Percentiles rank a stretch among this genome's conserved stretches.
Evolutionary conservation across 768 basidiomycete genomes (phyloP).

Genomic region (Serendipita sp.): DNA sequence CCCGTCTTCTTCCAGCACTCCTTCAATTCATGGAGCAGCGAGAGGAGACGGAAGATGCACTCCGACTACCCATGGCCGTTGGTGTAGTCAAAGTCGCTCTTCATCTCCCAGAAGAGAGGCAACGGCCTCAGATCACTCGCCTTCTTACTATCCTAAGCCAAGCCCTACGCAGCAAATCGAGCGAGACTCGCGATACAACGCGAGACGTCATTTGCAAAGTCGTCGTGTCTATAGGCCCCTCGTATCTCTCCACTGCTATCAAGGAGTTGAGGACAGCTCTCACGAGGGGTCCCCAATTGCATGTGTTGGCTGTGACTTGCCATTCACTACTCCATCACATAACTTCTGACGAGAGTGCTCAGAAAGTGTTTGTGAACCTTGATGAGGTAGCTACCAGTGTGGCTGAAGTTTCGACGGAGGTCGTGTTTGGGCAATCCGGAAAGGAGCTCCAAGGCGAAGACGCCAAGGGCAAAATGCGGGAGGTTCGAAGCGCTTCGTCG

Average conservation of each 20-base stretch:
- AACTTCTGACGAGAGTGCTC: conserved; percentile 42
- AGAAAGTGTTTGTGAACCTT: conserved; percentile 37
- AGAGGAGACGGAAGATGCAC: conserved; percentile 67
- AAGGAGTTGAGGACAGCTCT: conserved; percentile 76
- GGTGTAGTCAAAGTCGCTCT: conserved; percentile 76
- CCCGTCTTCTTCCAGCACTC: conserved; percentile 62
- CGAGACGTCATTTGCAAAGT: conserved; percentile 75
- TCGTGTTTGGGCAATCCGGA: conserved; percentile 87
- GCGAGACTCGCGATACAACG: conserved; percentile 78
- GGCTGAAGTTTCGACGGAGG: conserved; percentile 68
- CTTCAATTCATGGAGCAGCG: conserved; percentile 69
- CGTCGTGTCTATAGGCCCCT: conserved; percentile 50
- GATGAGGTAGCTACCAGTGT: conserved; percentile 69
- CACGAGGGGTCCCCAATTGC: conserved; percentile 81
- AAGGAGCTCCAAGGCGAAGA: conserved; percentile 77
- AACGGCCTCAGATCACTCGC: conserved; percentile 54
- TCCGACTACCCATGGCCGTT: conserved; percentile 75
- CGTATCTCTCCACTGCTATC: conserved; percentile 56
- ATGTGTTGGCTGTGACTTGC: conserved; percentile 71
- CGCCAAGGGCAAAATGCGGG: conserved; percentile 88
- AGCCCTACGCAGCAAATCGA: conserved; percentile 77
- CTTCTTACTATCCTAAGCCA: conserved; percentile 78
- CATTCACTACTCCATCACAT: conserved; percentile 75
- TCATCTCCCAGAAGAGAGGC: conserved; percentile 50
- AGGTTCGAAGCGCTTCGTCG: conserved; percentile 71